These are phyloP conservation scores for Croton laevigatus DNA, from an alignment of 441 rosid species.

Conservation along the genomic window DNA sequence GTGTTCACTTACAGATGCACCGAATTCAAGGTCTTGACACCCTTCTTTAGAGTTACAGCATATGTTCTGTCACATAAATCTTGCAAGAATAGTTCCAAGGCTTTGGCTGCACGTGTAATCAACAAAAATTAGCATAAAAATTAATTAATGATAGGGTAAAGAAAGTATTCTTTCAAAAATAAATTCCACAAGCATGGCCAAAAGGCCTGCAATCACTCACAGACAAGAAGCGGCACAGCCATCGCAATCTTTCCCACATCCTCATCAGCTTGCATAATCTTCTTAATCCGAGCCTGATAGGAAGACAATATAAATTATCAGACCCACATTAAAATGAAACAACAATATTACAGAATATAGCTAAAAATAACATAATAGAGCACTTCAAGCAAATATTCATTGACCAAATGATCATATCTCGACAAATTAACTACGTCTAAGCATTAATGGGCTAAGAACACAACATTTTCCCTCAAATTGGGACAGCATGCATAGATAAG, in stretches of 20 bases:
- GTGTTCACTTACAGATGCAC: constrained; percentile 65
- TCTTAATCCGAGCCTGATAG: constrained; percentile 77
- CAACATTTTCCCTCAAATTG: neutral
- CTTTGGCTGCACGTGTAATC: constrained; percentile 56
- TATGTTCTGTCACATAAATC: constrained; percentile 86
- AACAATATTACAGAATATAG: neutral
- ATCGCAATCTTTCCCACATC: constrained; percentile 93
- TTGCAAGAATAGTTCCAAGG: constrained; percentile 85
- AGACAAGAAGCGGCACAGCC: constrained; percentile 86
- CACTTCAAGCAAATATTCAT: neutral
- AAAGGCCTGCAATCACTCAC: constrained; percentile 45
- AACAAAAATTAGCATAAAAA: constrained; percentile 21
- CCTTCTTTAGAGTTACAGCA: constrained; percentile 64
- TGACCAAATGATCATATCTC: neutral
- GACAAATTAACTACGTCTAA: neutral
- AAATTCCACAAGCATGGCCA: neutral
- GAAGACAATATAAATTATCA: neutral
- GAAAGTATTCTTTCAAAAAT: neutral
- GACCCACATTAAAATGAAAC: neutral
- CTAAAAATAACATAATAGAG: neutral
- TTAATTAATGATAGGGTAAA: neutral
- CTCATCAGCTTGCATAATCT: constrained; percentile 95
- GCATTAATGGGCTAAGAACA: neutral
- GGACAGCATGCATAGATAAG: neutral
- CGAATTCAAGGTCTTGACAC: constrained; percentile 84